Evolutionary conservation across 805 yeast species (phyloP).

Genomic region (Jamesozyma rosinii): DNA sequence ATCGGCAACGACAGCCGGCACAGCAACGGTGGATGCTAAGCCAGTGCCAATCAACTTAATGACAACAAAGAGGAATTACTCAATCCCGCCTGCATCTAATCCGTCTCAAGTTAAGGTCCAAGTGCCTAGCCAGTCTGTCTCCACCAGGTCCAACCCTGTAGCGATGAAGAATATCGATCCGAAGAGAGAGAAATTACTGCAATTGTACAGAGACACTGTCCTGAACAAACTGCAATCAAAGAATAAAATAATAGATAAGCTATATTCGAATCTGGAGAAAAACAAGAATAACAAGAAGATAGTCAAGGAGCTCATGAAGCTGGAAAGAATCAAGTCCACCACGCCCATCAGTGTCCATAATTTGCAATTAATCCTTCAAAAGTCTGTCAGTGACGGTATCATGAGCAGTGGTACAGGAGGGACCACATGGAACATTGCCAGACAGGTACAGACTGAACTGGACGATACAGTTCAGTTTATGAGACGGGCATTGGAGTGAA

Average conservation of each 20-base stretch:
- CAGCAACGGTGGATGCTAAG: neutral
- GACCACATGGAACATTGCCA: constrained; percentile 19
- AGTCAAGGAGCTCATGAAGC: constrained; percentile 10
- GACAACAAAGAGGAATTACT: constrained; percentile 1
- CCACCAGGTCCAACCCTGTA: neutral
- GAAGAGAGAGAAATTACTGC: constrained; percentile 24
- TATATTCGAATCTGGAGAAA: constrained; percentile 11
- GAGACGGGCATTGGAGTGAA: constrained; percentile 27
- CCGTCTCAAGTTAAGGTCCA: neutral
- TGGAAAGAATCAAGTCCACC: constrained; percentile 18
- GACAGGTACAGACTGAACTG: constrained; percentile 25
- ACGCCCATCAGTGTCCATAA: constrained; percentile 28
- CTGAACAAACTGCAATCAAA: constrained; percentile 26
- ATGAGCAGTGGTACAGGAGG: constrained; percentile 20
- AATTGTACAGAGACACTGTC: constrained; percentile 27
- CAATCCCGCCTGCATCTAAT: constrained; percentile 1
- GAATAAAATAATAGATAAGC: constrained; percentile 15
- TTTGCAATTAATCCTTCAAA: constrained; percentile 26
- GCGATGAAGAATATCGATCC: constrained; percentile 15
- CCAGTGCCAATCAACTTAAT: neutral
- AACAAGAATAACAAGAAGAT: constrained; percentile 2
- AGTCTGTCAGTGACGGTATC: constrained; percentile 24
- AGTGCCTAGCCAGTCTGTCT: neutral
- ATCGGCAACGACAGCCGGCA: neutral
- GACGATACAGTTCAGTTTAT: constrained; percentile 31